phyloP scores from a whole-genome alignment of 2,329 filamentous ascomycete genomes.

The Emergomyces orientalis region DNA sequence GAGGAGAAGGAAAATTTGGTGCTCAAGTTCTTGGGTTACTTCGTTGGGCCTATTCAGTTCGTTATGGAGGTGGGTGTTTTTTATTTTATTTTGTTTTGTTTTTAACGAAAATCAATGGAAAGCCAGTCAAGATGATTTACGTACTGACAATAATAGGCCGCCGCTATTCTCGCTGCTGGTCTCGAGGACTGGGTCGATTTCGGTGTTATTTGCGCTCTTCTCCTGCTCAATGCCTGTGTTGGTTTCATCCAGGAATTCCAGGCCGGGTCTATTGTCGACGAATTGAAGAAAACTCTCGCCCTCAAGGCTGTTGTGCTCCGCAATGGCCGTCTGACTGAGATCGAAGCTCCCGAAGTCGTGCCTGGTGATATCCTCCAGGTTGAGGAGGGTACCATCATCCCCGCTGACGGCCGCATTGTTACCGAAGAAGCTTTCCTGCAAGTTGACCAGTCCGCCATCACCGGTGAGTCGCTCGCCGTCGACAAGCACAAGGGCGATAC shows the following conservation, averaged over 20 bases:
- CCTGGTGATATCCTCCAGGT: slow-evolving; percentile 84
- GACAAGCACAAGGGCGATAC: slow-evolving; percentile 76
- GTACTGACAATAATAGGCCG: slow-evolving; percentile 46
- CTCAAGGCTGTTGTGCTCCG: slow-evolving; percentile 81
- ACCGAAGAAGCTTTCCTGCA: slow-evolving; percentile 78
- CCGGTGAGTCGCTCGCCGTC: slow-evolving; percentile 82
- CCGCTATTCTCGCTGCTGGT: slow-evolving; percentile 71
- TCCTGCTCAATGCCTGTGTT: slow-evolving; percentile 74
- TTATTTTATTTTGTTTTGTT: slow-evolving; percentile 9
- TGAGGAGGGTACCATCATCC: slow-evolving; percentile 85
- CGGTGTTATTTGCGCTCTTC: slow-evolving; percentile 75
- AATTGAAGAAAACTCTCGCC: slow-evolving; percentile 81
- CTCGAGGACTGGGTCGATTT: slow-evolving; percentile 88
- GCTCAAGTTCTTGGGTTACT: slow-evolving; percentile 73
- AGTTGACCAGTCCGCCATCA: slow-evolving; percentile 86
- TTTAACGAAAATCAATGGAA: not conserved
- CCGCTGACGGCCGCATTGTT: slow-evolving; percentile 77
- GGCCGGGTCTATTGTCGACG: slow-evolving; percentile 81
- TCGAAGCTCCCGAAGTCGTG: slow-evolving; percentile 75
- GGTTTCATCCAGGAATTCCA: slow-evolving; percentile 87
- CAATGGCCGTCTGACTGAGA: slow-evolving; percentile 66
- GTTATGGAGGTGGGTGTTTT: slow-evolving; percentile 65
- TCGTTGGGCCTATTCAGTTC: slow-evolving; percentile 83
- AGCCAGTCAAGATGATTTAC: no score
- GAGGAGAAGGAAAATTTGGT: slow-evolving; percentile 80